Evolutionary conservation across 768 basidiomycete genomes (phyloP).

Genomic region (Agaricus sinodeliciosus): DNA sequence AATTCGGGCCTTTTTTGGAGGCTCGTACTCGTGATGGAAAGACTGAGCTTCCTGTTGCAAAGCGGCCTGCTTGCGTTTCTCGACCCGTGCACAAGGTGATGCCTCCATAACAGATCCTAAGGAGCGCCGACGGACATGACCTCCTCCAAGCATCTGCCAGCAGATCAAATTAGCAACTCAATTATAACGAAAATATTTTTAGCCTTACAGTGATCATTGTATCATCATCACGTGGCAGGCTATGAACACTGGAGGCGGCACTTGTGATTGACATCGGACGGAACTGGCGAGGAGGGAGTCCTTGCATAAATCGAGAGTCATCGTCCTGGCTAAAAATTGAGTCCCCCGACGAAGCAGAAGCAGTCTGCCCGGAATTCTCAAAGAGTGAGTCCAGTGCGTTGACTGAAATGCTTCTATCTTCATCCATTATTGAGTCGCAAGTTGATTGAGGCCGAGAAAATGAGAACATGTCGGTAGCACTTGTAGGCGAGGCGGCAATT

Average conservation of each 20-base stretch:
- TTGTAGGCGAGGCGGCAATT: slow-evolving; percentile 61
- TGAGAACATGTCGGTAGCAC: slow-evolving; percentile 20
- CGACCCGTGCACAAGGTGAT: slow-evolving; percentile 62
- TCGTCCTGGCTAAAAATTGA: slow-evolving; percentile 57
- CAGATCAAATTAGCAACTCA: background rate
- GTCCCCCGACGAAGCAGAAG: slow-evolving; percentile 42
- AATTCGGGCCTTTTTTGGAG: slow-evolving; percentile 41
- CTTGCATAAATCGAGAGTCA: slow-evolving; percentile 25
- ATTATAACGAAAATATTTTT: slow-evolving; percentile 6
- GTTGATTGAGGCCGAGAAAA: slow-evolving; percentile 18
- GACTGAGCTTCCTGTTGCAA: slow-evolving; percentile 24
- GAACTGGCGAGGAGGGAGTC: slow-evolving; percentile 42
- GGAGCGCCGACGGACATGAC: slow-evolving; percentile 63
- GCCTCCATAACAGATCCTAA: slow-evolving; percentile 59
- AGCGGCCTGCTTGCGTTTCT: slow-evolving; percentile 51
- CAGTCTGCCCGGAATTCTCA: slow-evolving; percentile 51
- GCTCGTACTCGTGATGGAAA: slow-evolving; percentile 27
- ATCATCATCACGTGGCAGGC: slow-evolving; percentile 61
- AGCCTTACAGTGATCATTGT: slow-evolving; percentile 70
- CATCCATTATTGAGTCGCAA: slow-evolving; percentile 66
- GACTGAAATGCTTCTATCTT: slow-evolving; percentile 30
- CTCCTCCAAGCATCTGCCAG: slow-evolving; percentile 71
- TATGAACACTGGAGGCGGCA: slow-evolving; percentile 38
- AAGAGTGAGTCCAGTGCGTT: slow-evolving; percentile 47
- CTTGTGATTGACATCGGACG: slow-evolving; percentile 64